phyloP scores from a whole-genome alignment of 139 green algal species.

The Chlorella sp. region DNA sequence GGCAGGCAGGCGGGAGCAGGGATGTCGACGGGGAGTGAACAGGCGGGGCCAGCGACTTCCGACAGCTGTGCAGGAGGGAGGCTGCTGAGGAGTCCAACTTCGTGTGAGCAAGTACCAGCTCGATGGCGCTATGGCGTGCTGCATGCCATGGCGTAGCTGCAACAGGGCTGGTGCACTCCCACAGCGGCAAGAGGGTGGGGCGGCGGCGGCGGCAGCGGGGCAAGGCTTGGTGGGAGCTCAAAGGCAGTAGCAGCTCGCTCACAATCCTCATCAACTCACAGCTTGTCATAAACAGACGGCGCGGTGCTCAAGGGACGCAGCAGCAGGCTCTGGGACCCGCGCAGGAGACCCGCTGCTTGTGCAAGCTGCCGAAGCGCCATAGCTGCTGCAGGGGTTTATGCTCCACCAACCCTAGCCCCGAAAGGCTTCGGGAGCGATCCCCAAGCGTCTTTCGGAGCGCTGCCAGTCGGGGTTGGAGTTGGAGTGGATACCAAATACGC shows the following conservation, averaged over 20 bases:
- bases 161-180: neutral
- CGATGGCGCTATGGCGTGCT: neutral
- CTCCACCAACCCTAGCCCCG: too few species aligned
- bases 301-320: conserved; percentile 15
- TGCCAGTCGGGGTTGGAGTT: neutral
- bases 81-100: too few species aligned
- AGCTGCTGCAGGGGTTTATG: neutral
- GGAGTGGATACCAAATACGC: neutral
- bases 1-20: neutral
- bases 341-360: neutral
- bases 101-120: neutral
- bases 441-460: neutral
- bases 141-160: neutral
- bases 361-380: conserved; percentile 27
- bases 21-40: neutral
- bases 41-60: too few species aligned
- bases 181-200: neutral
- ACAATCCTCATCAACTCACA: neutral
- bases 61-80: neutral
- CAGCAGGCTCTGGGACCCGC: neutral
- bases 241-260: neutral
- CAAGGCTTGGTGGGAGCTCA: neutral
- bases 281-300: conserved; percentile 23
- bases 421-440: too few species aligned
- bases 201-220: neutral